phyloP scores from a whole-genome alignment of 495 filamentous ascomycete genomes.

The Alectoria sarmentosa region DNA sequence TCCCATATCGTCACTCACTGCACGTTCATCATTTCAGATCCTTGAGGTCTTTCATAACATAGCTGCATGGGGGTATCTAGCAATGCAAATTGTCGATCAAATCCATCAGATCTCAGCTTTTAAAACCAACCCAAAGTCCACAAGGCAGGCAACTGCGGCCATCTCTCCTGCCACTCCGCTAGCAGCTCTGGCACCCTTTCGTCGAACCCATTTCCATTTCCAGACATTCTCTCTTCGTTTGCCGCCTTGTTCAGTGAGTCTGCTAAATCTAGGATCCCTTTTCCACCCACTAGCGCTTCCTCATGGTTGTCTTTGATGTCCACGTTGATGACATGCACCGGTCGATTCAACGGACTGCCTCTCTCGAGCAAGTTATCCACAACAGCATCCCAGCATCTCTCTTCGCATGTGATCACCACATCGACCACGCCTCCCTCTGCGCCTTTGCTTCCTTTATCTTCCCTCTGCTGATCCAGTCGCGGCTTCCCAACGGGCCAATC shows the following conservation, averaged over 20 bases:
- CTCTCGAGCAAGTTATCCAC: constrained; percentile 86
- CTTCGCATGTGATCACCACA: constrained; percentile 94
- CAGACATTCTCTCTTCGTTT: constrained; percentile 61
- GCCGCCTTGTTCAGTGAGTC: constrained; percentile 80
- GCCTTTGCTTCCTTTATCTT: constrained; percentile 66
- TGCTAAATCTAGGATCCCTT: constrained; percentile 87
- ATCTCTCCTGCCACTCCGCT: constrained; percentile 92
- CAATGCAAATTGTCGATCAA: background rate
- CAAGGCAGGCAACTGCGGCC: constrained; percentile 81
- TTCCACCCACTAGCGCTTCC: constrained; percentile 84
- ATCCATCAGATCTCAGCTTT: constrained; percentile 15
- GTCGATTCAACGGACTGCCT: constrained; percentile 74
- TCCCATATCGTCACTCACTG: background rate
- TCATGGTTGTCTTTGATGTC: constrained; percentile 99
- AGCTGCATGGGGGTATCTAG: constrained; percentile 12
- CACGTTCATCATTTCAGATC: background rate
- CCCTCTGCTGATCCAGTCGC: constrained; percentile 51
- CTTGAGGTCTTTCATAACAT: background rate
- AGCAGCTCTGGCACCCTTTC: constrained; percentile 89
- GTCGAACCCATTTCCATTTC: constrained; percentile 72
- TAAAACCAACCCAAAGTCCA: constrained; percentile 97
- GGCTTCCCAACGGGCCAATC: constrained; percentile 90
- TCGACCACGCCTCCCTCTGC: constrained; percentile 89
- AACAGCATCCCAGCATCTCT: constrained; percentile 97
- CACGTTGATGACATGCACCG: constrained; percentile 95